phyloP scores from a whole-genome alignment of 441 rosid genomes.

The Pelargonium myrrhifolium region DNA sequence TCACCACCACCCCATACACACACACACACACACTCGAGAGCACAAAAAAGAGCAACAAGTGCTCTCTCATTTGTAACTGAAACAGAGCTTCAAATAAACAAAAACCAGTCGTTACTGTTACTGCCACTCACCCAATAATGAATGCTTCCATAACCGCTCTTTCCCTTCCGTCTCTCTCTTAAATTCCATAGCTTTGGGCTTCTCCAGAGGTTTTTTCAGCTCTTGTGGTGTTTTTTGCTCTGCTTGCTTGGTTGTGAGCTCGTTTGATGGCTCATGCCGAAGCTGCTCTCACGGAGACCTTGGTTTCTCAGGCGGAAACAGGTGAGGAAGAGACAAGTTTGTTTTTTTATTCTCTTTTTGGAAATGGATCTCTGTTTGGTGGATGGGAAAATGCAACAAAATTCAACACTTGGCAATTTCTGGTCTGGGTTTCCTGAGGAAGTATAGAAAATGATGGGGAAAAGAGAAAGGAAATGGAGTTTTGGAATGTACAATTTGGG shows the following conservation, averaged over 20 bases:
- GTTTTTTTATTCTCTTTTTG: not conserved
- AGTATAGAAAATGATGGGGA: no score
- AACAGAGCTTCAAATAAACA: not conserved
- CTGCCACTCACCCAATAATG: not conserved
- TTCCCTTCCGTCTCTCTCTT: not conserved
- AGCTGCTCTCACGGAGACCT: not conserved
- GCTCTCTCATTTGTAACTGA: not conserved
- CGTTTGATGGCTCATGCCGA: not conserved
- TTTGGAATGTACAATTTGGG: no score
- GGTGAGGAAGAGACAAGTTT: not conserved
- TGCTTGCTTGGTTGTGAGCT: not conserved
- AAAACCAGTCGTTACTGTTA: not conserved
- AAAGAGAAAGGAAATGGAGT: no score
- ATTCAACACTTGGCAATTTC: no score
- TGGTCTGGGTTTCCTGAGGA: no score
- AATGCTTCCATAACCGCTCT: not conserved
- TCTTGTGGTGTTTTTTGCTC: not conserved
- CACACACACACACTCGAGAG: not conserved
- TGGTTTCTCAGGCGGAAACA: not conserved
- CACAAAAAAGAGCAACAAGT: not conserved
- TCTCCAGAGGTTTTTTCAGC: not conserved
- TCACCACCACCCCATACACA: not conserved
- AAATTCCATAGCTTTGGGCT: not conserved
- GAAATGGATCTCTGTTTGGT: not conserved
- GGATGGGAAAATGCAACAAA: not conserved